phyloP scores from a whole-genome alignment of 345 rosid species.

The Salix dunnii region DNA sequence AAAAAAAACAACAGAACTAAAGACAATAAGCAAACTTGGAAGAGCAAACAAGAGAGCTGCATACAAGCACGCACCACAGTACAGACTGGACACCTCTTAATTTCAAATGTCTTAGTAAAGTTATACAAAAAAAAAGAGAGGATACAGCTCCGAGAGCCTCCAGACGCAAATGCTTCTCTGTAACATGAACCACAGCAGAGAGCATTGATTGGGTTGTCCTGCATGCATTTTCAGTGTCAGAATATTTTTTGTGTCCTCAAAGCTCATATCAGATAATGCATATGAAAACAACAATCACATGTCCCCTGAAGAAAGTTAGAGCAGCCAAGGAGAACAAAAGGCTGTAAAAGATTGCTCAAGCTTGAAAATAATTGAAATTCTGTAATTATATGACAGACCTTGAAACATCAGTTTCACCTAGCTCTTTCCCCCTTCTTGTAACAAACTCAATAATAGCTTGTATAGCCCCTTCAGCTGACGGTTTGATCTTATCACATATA shows the following conservation, averaged over 20 bases:
- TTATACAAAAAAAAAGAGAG: conserved; percentile 13
- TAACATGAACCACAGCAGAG: conserved; percentile 77
- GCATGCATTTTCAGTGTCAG: conserved; percentile 19
- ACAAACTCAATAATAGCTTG: conserved; percentile 92
- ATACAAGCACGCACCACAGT: conserved; percentile 5
- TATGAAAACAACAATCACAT: neutral
- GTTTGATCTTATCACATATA: conserved; percentile 81
- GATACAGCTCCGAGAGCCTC: conserved; percentile 97
- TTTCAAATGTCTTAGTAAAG: conserved; percentile 1
- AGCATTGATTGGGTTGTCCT: conserved; percentile 91
- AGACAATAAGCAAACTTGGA: neutral
- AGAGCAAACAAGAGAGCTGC: conserved; percentile 1
- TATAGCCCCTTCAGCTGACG: conserved; percentile 92
- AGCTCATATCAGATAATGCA: neutral
- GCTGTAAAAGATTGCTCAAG: neutral
- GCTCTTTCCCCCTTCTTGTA: conserved; percentile 67
- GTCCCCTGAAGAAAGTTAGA: neutral
- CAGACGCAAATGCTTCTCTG: conserved; percentile 78
- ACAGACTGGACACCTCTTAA: neutral
- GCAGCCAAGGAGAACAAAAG: neutral
- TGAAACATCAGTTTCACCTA: conserved; percentile 65
- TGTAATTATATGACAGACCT: conserved; percentile 41
- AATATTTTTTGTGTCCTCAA: neutral
- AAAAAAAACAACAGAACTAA: neutral
- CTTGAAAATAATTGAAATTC: conserved; percentile 4